Evolutionary conservation across 1,139 yeast genomes (phyloP).

Genomic region (Diutina sp.): DNA sequence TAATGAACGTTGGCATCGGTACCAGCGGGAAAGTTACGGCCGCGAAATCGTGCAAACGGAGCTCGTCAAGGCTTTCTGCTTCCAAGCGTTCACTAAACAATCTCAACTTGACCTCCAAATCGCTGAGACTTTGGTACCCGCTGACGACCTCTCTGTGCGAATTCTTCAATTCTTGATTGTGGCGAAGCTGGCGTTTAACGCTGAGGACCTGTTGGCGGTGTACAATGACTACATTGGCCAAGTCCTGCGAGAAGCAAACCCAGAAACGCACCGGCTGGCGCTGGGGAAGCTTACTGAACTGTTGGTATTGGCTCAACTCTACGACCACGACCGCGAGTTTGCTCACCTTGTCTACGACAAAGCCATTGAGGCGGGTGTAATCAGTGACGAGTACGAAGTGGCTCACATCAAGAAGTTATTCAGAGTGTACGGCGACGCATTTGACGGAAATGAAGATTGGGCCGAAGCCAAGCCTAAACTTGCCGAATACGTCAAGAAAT

Average conservation of each 20-base stretch:
- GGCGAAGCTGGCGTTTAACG: conserved; percentile 30
- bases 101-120: background rate
- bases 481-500: conserved; percentile 4
- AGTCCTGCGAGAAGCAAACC: conserved; percentile 24
- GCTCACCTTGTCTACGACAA: conserved; percentile 51
- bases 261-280: conserved; percentile 22
- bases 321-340: conserved; percentile 44
- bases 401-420: conserved; percentile 31
- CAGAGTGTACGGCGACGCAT: conserved; percentile 46
- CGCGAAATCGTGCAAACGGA: conserved; percentile 20
- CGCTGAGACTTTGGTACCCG: background rate
- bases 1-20: conserved; percentile 19
- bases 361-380: conserved; percentile 28
- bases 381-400: conserved; percentile 35
- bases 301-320: conserved; percentile 33
- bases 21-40: conserved; percentile 25
- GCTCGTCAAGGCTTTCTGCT: conserved; percentile 11
- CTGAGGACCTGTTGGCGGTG: conserved; percentile 31
- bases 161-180: conserved; percentile 28
- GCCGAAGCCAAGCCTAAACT: conserved; percentile 15
- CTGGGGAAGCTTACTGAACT: conserved; percentile 42
- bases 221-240: conserved; percentile 37
- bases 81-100: conserved; percentile 1
- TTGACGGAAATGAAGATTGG: conserved; percentile 20
- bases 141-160: background rate